phyloP scores from a whole-genome alignment of 441 rosid genomes.

The Gossypium davidsonii region DNA sequence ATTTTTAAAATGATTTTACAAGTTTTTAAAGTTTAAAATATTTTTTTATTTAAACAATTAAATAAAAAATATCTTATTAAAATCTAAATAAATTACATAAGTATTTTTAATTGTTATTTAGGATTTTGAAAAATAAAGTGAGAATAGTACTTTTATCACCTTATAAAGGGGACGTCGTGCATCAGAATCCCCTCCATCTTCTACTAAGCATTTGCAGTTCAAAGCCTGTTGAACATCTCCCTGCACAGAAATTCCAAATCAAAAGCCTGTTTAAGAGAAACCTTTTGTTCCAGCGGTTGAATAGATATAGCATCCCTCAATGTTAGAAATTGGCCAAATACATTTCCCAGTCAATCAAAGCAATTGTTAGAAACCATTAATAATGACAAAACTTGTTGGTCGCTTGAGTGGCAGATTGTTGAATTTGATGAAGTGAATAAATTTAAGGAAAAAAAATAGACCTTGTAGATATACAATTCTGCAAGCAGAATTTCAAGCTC shows the following conservation, averaged over 20 bases:
- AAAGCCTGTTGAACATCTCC: slow-evolving; percentile 43
- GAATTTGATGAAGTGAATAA: background rate
- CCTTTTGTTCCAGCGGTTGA: background rate
- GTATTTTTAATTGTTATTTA: background rate
- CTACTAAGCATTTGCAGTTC: slow-evolving; percentile 32
- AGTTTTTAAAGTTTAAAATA: no score
- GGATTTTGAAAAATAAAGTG: background rate
- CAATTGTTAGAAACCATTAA: background rate
- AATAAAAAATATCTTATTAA: no score
- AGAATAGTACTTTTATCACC: slow-evolving; percentile 22
- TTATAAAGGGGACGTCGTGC: slow-evolving; percentile 49
- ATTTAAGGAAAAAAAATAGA: slow-evolving; percentile 17
- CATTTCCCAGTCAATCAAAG: background rate
- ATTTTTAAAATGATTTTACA: no score
- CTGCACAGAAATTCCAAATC: slow-evolving; percentile 17
- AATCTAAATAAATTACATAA: background rate
- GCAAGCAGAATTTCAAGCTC: slow-evolving; percentile 61
- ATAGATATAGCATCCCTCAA: no score
- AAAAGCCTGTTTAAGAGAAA: background rate
- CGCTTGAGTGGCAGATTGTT: background rate
- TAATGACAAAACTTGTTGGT: background rate
- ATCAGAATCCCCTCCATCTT: slow-evolving; percentile 36
- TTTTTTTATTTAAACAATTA: no score
- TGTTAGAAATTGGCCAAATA: background rate
- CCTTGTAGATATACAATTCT: slow-evolving; percentile 67